Conservation (phyloP, 306 rosid species). For the Dryas drummondii region DNA sequence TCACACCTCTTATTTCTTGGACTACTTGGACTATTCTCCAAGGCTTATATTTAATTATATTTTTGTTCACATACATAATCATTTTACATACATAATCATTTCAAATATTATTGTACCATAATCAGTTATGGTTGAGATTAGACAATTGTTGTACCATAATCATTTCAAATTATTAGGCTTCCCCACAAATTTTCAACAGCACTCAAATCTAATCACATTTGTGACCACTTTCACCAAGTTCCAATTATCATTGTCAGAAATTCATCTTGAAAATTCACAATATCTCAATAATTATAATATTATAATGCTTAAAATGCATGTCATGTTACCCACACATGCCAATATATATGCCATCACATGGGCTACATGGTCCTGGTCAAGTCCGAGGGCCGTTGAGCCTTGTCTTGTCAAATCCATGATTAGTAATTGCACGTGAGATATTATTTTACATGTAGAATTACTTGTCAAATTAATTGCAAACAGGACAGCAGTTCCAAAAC, state of each 20-base stretch:
- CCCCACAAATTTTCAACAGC: background rate
- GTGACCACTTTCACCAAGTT: slow-evolving; percentile 44
- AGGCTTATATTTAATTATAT: too few relatives aligned
- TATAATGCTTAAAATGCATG: slow-evolving; percentile 24
- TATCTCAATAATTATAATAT: background rate
- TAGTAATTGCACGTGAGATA: background rate
- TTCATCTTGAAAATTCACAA: background rate
- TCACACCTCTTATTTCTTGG: too few relatives aligned
- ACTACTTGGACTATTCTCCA: too few relatives aligned
- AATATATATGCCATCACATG: slow-evolving; percentile 55
- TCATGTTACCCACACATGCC: slow-evolving; percentile 30
- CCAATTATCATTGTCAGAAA: slow-evolving; percentile 20
- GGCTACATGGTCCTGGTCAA: slow-evolving; percentile 65
- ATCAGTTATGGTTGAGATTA: background rate
- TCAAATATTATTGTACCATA: too few relatives aligned
- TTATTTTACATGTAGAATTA: background rate
- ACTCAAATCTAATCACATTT: slow-evolving; percentile 20
- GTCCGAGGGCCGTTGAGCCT: background rate
- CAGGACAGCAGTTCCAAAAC: background rate
- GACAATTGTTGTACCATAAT: slow-evolving; percentile 2
- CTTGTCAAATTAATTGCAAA: background rate
- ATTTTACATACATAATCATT: too few relatives aligned
- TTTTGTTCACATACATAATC: too few relatives aligned
- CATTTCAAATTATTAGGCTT: background rate
- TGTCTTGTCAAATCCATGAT: slow-evolving; percentile 46